A percentile compares a stretch with the other conserved stretches of the same genome.
These are phyloP conservation scores for Cladophialophora carrionii DNA, from an alignment of 2,329 filamentous ascomycete species.

Conservation along the genomic window DNA sequence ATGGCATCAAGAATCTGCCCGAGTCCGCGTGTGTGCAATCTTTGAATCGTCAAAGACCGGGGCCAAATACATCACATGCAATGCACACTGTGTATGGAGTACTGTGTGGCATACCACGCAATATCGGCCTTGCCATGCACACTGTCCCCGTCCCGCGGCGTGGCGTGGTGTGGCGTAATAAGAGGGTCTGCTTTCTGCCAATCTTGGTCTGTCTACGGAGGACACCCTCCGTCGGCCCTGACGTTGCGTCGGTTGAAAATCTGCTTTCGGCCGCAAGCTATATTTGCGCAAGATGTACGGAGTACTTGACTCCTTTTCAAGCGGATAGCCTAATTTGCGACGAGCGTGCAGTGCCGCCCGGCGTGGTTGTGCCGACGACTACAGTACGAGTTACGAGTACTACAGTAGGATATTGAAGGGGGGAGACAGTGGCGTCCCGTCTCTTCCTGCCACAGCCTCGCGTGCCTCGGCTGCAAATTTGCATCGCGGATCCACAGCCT, in stretches of 20 bases:
- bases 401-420: too few relatives aligned
- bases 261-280: conserved; percentile 1
- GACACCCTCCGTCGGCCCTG: too few relatives aligned
- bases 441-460: conserved; percentile 9
- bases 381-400: too few relatives aligned
- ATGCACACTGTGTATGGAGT: background rate
- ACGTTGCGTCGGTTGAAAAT: too few relatives aligned
- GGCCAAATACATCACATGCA: background rate
- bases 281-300: too few relatives aligned
- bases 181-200: too few relatives aligned
- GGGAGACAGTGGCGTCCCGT: too few relatives aligned
- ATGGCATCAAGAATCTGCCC: background rate
- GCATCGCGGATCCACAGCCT: conserved; percentile 6
- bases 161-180: too few relatives aligned
- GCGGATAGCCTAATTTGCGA: background rate
- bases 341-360: background rate
- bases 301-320: background rate
- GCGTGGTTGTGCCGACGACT: background rate
- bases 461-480: conserved; percentile 24
- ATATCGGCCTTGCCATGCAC: too few relatives aligned
- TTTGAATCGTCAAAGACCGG: background rate
- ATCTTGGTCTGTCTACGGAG: too few relatives aligned
- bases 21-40: background rate
- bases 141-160: too few relatives aligned
- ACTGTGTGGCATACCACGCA: too few relatives aligned